Conservation (phyloP, 2,329 filamentous ascomycete genomes). For the Trichoderma oligosporum region DNA sequence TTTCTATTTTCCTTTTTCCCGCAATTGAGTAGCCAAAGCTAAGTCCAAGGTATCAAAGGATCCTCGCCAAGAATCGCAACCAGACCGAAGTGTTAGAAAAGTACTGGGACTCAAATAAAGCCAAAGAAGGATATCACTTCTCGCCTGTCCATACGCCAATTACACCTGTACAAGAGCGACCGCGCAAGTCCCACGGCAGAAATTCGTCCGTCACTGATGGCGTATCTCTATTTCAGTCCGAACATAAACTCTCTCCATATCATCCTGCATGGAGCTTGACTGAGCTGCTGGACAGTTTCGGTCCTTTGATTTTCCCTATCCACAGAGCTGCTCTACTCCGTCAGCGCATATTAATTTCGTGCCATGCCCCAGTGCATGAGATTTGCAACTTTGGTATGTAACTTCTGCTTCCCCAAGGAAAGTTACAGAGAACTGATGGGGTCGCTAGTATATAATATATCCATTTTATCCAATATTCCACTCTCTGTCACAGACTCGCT, state of each 20-base stretch:
- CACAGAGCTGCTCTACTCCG: conserved; percentile 81
- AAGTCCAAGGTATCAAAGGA: conserved; percentile 36
- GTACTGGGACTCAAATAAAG: conserved; percentile 67
- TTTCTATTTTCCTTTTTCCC: background rate
- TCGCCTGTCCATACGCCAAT: conserved; percentile 39
- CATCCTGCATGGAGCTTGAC: conserved; percentile 85
- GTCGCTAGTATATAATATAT: conserved; percentile 80
- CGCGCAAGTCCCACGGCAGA: conserved; percentile 46
- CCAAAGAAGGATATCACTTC: conserved; percentile 34
- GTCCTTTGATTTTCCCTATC: conserved; percentile 86
- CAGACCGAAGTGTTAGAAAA: conserved; percentile 64
- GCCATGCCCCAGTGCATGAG: conserved; percentile 78
- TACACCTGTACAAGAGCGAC: conserved; percentile 28
- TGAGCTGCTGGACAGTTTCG: conserved; percentile 74
- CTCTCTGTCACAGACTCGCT: conserved; percentile 66
- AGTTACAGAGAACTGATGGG: background rate
- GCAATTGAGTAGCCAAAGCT: conserved; percentile 20
- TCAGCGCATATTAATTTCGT: conserved; percentile 83
- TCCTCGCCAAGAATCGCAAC: conserved; percentile 61
- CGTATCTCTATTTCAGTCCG: conserved; percentile 53
- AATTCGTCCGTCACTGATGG: conserved; percentile 62
- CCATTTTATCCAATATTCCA: conserved; percentile 86
- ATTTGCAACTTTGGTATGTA: conserved; percentile 79
- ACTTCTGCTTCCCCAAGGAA: conserved; percentile 22
- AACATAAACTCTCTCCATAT: conserved; percentile 66